phyloP scores from a whole-genome alignment of 164 flowering plant species.

The Vitis labrusca region DNA sequence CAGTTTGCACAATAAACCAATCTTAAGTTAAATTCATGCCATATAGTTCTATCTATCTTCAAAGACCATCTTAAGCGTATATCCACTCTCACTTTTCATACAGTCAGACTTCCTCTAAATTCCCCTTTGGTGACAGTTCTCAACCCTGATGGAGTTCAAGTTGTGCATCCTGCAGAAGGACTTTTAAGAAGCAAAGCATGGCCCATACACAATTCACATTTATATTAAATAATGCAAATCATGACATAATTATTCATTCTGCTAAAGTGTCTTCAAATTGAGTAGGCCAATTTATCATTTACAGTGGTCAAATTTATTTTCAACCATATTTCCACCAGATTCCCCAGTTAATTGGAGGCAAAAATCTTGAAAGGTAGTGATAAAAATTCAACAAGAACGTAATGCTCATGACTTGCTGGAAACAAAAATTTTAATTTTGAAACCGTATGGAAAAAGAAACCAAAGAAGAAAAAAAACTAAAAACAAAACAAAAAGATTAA shows the following conservation, averaged over 20 bases:
- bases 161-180: neutral
- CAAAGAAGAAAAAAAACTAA: too few species aligned
- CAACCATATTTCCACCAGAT: too few species aligned
- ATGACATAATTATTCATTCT: neutral
- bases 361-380: too few species aligned
- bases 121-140: neutral
- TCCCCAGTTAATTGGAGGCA: too few species aligned
- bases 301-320: too few species aligned
- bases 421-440: too few species aligned
- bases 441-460: too few species aligned
- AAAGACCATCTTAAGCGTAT: too few species aligned
- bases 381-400: too few species aligned
- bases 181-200: neutral
- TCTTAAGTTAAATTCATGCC: neutral
- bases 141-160: neutral
- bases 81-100: neutral
- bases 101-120: neutral
- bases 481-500: too few species aligned
- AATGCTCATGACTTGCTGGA: too few species aligned
- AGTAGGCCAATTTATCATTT: neutral
- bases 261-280: neutral
- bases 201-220: neutral
- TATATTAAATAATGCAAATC: neutral
- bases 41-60: neutral
- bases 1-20: neutral